Evolutionary conservation across 495 filamentous ascomycete genomes (phyloP).

Genomic region (Tuber brumale): DNA sequence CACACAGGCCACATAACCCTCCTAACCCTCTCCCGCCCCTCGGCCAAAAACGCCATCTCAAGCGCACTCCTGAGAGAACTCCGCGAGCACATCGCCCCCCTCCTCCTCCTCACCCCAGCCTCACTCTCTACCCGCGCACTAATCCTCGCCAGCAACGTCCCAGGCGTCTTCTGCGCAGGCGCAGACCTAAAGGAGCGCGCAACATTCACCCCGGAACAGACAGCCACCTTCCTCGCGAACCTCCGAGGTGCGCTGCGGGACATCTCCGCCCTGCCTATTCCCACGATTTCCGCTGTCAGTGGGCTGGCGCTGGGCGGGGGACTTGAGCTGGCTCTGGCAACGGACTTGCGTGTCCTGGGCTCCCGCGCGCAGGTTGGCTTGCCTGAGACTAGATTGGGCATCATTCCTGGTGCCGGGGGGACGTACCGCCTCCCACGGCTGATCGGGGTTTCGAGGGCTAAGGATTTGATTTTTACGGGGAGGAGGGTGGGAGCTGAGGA

Average conservation of each 20-base stretch:
- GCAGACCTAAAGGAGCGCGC: conserved; percentile 87
- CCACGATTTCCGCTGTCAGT: conserved; percentile 78
- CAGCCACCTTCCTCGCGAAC: conserved; percentile 62
- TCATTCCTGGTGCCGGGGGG: conserved; percentile 90
- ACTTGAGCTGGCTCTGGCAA: conserved; percentile 80
- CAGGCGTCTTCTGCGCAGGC: conserved; percentile 83
- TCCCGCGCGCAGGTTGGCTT: conserved; percentile 68
- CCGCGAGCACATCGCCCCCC: conserved; percentile 58
- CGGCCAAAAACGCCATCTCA: conserved; percentile 85
- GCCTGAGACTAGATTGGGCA: conserved; percentile 84
- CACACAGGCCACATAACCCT: conserved; percentile 78
- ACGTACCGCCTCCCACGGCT: conserved; percentile 74
- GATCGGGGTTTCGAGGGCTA: conserved; percentile 66
- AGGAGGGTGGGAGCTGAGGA: conserved; percentile 69
- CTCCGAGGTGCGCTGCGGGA: conserved; percentile 65
- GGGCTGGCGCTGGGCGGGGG: conserved; percentile 83
- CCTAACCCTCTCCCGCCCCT: conserved; percentile 76
- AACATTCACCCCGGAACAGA: conserved; percentile 67
- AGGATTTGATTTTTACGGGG: conserved; percentile 81
- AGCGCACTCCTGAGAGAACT: conserved; percentile 64
- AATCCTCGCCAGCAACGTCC: conserved; percentile 69
- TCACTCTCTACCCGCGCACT: conserved; percentile 65
- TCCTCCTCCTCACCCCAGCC: conserved; percentile 64
- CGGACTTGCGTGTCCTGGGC: conserved; percentile 74
- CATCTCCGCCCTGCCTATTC: conserved; percentile 67